Evolutionary conservation across 805 yeast species (phyloP).

Genomic region (Zygosaccharomyces gambellarensis): DNA sequence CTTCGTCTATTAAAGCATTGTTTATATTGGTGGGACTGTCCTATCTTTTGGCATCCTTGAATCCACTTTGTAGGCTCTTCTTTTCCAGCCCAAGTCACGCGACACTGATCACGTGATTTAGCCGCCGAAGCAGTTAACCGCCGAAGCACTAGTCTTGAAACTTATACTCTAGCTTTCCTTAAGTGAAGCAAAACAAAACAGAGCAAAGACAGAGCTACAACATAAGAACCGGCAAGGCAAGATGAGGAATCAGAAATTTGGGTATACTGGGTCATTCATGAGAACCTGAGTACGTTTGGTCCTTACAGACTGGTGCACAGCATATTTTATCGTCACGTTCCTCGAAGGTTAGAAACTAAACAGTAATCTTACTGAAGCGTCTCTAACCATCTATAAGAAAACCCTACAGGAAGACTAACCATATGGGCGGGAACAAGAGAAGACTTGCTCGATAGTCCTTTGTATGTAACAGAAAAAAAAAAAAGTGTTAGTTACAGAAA

Average conservation of each 20-base stretch:
- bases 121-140: background rate
- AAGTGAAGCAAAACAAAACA: too few species aligned
- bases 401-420: background rate
- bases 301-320: slow-evolving; percentile 39
- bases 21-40: too few species aligned
- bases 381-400: background rate
- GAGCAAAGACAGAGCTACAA: background rate
- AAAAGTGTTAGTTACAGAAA: background rate
- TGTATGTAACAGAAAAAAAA: background rate
- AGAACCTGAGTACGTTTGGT: slow-evolving; percentile 33
- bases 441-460: background rate
- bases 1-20: too few species aligned
- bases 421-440: background rate
- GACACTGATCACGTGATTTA: too few species aligned
- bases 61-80: too few species aligned
- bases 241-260: slow-evolving; percentile 34
- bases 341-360: slow-evolving; percentile 7
- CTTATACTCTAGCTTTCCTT: too few species aligned
- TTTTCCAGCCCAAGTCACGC: too few species aligned
- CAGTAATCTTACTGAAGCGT: slow-evolving; percentile 2
- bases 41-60: too few species aligned
- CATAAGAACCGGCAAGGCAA: background rate
- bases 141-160: background rate
- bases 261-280: slow-evolving; percentile 38
- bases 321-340: slow-evolving; percentile 35